These are phyloP conservation scores for Termitomyces sp. DNA, from an alignment of 768 basidiomycete genomes.

Conservation along the genomic window DNA sequence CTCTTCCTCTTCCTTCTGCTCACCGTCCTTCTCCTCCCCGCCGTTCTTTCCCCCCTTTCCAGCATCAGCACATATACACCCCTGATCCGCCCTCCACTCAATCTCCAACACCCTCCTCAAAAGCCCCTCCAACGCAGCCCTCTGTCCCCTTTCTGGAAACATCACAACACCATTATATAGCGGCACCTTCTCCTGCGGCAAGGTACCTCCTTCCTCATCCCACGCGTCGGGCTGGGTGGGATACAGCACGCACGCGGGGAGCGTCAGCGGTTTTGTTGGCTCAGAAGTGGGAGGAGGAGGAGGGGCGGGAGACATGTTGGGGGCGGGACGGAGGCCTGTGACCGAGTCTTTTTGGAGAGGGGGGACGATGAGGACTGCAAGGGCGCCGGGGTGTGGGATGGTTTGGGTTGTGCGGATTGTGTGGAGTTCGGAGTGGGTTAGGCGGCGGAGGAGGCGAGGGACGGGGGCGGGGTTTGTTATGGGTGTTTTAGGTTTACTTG, in stretches of 20 bases:
- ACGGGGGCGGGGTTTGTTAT: conserved; percentile 9
- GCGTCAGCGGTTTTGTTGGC: background rate
- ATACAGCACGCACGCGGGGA: background rate
- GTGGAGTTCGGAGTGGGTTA: conserved; percentile 62
- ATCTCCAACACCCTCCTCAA: conserved; percentile 45
- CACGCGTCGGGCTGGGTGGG: background rate
- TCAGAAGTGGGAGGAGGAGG: background rate
- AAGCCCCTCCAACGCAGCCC: conserved; percentile 51
- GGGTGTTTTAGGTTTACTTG: conserved; percentile 3
- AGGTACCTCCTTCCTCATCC: background rate
- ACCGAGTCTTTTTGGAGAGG: conserved; percentile 54
- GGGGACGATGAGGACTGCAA: conserved; percentile 69
- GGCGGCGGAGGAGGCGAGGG: conserved; percentile 48
- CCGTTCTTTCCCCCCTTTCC: background rate
- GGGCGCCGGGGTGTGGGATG: conserved; percentile 49
- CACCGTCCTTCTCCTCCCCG: background rate
- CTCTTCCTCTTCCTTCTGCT: too few species aligned
- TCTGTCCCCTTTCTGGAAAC: conserved; percentile 61
- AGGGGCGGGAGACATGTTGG: conserved; percentile 13
- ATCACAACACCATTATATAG: conserved; percentile 64
- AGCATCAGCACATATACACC: background rate
- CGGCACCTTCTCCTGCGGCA: conserved; percentile 40
- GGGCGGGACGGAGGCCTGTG: conserved; percentile 40
- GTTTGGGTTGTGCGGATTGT: conserved; percentile 41
- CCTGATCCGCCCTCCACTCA: conserved; percentile 34